phyloP scores from a whole-genome alignment of 208 protist species.

The Entamoeba histolytica region DNA sequence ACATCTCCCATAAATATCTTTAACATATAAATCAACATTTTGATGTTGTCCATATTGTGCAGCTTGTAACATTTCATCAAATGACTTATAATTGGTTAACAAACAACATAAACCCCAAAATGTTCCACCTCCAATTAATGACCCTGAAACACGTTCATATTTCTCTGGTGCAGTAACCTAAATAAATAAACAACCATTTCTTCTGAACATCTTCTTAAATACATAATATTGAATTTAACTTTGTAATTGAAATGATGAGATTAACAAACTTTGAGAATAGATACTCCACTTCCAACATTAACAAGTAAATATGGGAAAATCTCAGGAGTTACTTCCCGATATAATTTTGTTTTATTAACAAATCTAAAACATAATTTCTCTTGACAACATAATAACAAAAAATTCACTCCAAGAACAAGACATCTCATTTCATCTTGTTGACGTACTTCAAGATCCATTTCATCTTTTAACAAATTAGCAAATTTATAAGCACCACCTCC shows the following conservation, averaged over 20 bases:
- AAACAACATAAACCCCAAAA: conserved; percentile 5
- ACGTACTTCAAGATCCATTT: not conserved
- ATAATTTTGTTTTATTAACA: not conserved
- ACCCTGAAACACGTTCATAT: conserved; percentile 1
- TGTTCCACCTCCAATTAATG: conserved; percentile 7
- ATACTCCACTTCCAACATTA: conserved; percentile 7
- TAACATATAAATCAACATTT: conserved; percentile 16
- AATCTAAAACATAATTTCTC: not conserved
- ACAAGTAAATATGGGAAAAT: conserved; percentile 13
- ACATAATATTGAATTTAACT: no score
- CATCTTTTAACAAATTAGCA: not conserved
- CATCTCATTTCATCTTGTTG: conserved; percentile 5
- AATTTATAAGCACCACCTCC: conserved; percentile 11
- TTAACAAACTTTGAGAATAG: not conserved
- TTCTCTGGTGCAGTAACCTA: not conserved
- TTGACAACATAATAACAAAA: not conserved
- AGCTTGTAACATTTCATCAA: not conserved
- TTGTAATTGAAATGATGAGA: not conserved
- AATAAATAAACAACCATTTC: no score
- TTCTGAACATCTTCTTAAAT: no score
- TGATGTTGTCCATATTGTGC: not conserved
- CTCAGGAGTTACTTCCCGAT: not conserved
- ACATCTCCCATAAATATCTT: conserved; percentile 20
- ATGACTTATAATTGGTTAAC: not conserved
- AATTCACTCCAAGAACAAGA: conserved; percentile 8